Evolutionary conservation across 768 basidiomycete genomes (phyloP), one percentile per base, ranked within the genome.

Genomic region (Sarcodon sp.): DNA sequence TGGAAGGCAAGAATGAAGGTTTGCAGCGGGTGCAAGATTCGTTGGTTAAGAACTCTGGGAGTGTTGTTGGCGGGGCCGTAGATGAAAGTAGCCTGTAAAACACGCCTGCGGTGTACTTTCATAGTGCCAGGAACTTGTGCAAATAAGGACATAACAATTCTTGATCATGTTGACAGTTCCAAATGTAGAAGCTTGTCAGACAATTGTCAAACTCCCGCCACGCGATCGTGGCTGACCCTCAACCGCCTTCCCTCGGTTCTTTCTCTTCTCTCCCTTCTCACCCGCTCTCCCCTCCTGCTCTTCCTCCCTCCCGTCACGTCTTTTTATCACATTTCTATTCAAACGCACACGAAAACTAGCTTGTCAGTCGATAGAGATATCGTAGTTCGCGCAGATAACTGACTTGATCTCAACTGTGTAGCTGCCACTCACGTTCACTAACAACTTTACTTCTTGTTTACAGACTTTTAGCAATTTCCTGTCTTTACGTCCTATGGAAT

Each of bases 361-460:
- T 16, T 47, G 35, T 35, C 45, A 31, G 45, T 10, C 44, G 4
- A 31, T 39, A 7, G 32, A 16, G 46, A 35, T 41, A 44, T n/a
- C 44, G 43, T 49, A 49, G 45, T 39, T 46, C 47, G 38, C 43
- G n/a, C n/a, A 52, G 48, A 53, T 49, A 49, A 46, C 48, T 18
- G 47, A 35, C n/a, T 34, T 16, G 15, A 33, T 18, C 11, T 35
- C 45, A 35, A 46, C 38, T 50, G 53, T 44, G 51, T 41, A 35
- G 50, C 50, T 50, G 53, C 46, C 39, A 46, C 52, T 50, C 52
- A 53, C 52, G 52, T 51, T 53, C 53, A 50, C 53, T 52, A 52
- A 45, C 47, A 12, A 48, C 54, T 39, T 51, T 49, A 50, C 44
- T 37, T 50, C 51, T 54, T 45, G 50, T 41, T 43, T 51, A 47